A percentile compares a stretch with the other conserved stretches of the same genome.
Conservation (phyloP, 129 eudicot species). For the Tanacetum coccineum region DNA sequence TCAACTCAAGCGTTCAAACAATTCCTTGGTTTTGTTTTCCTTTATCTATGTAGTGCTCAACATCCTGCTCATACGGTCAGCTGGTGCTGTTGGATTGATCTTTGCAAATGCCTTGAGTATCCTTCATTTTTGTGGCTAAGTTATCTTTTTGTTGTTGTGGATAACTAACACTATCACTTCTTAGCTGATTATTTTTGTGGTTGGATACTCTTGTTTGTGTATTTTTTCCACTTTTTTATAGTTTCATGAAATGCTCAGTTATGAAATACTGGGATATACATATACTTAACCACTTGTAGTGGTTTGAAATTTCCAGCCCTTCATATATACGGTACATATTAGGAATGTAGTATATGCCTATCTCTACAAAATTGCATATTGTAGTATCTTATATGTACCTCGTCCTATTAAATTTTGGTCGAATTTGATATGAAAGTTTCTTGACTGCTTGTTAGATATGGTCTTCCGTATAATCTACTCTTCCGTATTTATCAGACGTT, state of each 20-base stretch:
- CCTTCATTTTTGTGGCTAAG: constrained; percentile 37
- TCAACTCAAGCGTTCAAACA: constrained; percentile 75
- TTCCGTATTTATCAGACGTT: constrained; percentile 75
- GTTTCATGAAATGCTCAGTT: constrained; percentile 4
- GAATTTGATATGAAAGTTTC: constrained; percentile 29
- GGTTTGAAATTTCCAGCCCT: not conserved
- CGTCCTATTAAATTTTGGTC: not conserved
- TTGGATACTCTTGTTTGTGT: not conserved
- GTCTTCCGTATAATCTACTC: constrained; percentile 72
- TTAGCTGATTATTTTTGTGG: not conserved
- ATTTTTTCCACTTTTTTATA: not conserved
- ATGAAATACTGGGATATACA: not conserved
- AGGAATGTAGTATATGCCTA: not conserved
- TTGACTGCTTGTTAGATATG: constrained; percentile 82
- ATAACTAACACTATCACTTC: not conserved
- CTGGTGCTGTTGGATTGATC: constrained; percentile 92
- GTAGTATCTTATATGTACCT: not conserved
- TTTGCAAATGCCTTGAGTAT: constrained; percentile 95
- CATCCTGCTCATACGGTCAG: constrained; percentile 67
- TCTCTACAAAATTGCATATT: not conserved
- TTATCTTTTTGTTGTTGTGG: not conserved
- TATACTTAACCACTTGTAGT: too few relatives aligned
- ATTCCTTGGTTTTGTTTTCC: constrained; percentile 72
- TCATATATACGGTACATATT: not conserved
- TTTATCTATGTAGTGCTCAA: constrained; percentile 63